These are phyloP conservation scores for Coniochaeta ligniaria DNA, from an alignment of 2,329 filamentous ascomycete genomes.

Conservation along the genomic window DNA sequence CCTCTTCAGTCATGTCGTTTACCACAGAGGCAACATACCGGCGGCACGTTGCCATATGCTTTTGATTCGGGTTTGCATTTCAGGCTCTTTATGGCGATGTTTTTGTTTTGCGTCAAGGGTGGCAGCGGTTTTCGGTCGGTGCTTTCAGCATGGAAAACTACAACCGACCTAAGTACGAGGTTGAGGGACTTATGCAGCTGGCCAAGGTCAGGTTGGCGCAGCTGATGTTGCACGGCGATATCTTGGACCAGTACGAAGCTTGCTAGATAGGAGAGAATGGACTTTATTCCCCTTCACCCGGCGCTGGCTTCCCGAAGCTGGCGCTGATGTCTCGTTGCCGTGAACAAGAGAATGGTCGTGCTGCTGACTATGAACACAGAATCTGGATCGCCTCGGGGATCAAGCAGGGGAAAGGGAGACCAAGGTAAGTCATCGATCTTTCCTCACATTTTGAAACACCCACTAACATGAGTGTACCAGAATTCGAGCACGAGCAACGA, in stretches of 20 bases:
- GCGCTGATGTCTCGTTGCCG: background rate
- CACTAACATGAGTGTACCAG: background rate
- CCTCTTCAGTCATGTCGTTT: background rate
- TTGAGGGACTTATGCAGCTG: slow-evolving; percentile 95
- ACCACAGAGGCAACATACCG: background rate
- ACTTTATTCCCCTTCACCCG: background rate
- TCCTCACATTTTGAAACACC: background rate
- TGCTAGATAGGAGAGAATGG: background rate
- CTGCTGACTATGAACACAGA: too few species aligned
- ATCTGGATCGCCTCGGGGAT: too few species aligned
- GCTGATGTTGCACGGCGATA: slow-evolving; percentile 83
- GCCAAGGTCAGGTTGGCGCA: slow-evolving; percentile 92
- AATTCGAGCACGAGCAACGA: too few species aligned
- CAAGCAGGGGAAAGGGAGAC: background rate
- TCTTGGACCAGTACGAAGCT: slow-evolving; percentile 83
- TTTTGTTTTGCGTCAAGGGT: background rate
- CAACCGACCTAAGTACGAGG: slow-evolving; percentile 92
- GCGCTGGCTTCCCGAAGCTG: background rate
- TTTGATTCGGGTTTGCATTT: background rate
- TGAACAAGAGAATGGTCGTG: background rate
- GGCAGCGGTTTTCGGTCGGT: background rate
- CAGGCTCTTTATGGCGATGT: background rate
- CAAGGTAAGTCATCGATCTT: background rate
- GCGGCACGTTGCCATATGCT: background rate
- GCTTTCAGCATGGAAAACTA: slow-evolving; percentile 88